phyloP scores from a whole-genome alignment of 306 rosid genomes.

The Fragaria iinumae region DNA sequence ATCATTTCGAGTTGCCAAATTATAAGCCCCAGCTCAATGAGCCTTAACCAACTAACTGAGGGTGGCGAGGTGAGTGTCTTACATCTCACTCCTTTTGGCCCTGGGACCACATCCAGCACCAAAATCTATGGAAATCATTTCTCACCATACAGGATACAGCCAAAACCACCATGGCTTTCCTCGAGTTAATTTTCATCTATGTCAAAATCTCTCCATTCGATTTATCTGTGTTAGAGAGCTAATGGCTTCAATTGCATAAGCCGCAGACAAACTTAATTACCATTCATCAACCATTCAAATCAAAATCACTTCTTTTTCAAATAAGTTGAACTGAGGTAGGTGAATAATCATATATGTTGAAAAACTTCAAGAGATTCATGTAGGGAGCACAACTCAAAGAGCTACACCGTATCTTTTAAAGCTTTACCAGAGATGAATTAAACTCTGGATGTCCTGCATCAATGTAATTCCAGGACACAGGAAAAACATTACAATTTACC shows the following conservation, averaged over 20 bases:
- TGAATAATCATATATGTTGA: not conserved
- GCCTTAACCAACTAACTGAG: constrained; percentile 17
- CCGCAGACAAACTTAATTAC: not conserved
- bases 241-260: not conserved
- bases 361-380: constrained; percentile 2
- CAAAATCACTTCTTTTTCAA: not conserved
- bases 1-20: not conserved
- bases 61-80: not conserved
- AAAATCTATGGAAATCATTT: not conserved
- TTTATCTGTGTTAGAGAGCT: not conserved
- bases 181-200: not conserved
- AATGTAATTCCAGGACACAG: not conserved
- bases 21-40: constrained; percentile 6
- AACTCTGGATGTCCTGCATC: not conserved
- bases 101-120: not conserved
- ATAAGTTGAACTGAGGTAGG: not conserved
- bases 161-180: not conserved
- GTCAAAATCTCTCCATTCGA: not conserved
- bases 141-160: not conserved
- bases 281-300: not conserved
- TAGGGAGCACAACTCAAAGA: not conserved
- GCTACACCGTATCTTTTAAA: not conserved
- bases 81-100: not conserved
- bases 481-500: not conserved
- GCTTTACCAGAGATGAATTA: not conserved